These are phyloP conservation scores for Haematococcus lacustris DNA, from an alignment of 139 green algal species.

Conservation along the genomic window DNA sequence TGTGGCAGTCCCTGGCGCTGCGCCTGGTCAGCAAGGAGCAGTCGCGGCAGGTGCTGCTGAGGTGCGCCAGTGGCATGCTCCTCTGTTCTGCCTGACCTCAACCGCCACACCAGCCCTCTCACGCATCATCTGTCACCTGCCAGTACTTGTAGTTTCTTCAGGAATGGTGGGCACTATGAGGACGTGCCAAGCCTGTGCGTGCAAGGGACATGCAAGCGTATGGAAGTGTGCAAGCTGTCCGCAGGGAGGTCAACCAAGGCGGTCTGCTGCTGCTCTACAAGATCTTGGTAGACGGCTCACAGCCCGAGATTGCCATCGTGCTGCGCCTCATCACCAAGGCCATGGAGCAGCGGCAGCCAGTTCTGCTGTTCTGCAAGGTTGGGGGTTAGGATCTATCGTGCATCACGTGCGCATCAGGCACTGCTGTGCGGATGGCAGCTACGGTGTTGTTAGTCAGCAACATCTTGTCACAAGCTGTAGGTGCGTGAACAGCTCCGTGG, in stretches of 20 bases:
- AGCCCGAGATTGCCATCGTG: constrained; percentile 14
- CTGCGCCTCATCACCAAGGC: constrained; percentile 6
- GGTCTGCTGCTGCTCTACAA: constrained; percentile 33
- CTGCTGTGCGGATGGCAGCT: background rate
- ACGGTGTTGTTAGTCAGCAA: background rate
- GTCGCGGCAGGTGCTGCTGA: background rate
- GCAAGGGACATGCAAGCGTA: background rate
- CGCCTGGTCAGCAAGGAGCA: no score
- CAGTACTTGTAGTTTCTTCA: background rate
- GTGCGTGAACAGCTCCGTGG: background rate
- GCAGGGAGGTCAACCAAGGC: constrained; percentile 31
- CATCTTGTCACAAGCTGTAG: background rate
- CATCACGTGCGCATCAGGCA: background rate
- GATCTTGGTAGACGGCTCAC: constrained; percentile 26
- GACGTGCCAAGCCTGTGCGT: no score
- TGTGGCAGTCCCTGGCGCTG: background rate
- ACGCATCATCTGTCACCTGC: background rate
- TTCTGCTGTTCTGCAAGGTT: constrained; percentile 69
- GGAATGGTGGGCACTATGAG: background rate
- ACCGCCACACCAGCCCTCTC: no score
- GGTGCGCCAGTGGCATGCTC: background rate
- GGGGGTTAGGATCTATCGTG: background rate
- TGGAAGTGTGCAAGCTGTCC: background rate
- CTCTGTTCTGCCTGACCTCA: no score
- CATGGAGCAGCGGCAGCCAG: constrained; percentile 5